These are phyloP conservation scores for Neurospora sublineolata DNA, from an alignment of 495 filamentous ascomycete species.

Conservation along the genomic window DNA sequence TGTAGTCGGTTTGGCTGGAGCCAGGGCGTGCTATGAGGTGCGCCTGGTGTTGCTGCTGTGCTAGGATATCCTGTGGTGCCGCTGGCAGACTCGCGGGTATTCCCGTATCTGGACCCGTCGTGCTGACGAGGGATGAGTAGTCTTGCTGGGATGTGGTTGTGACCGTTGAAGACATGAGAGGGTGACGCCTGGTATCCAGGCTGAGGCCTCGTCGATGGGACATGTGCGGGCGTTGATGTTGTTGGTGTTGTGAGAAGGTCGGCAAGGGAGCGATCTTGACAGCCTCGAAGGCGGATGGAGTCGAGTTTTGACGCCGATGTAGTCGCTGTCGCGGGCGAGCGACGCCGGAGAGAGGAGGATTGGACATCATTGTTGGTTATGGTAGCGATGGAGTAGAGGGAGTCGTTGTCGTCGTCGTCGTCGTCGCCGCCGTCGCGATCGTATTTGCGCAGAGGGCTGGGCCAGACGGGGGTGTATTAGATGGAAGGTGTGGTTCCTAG, in stretches of 20 bases:
- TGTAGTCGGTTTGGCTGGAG: constrained; percentile 20
- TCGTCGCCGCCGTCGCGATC: constrained; percentile 25
- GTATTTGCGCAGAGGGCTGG: constrained; percentile 24
- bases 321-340: constrained; percentile 58
- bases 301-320: constrained; percentile 84
- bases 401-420: constrained; percentile 30
- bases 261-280: constrained; percentile 51
- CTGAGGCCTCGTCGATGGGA: constrained; percentile 70
- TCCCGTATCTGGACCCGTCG: constrained; percentile 49
- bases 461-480: neutral
- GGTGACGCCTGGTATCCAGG: constrained; percentile 55
- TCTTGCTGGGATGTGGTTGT: constrained; percentile 36
- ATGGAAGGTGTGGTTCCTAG: constrained; percentile 37
- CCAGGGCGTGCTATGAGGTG: constrained; percentile 48
- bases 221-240: constrained; percentile 23
- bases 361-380: constrained; percentile 63
- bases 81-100: constrained; percentile 22
- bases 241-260: constrained; percentile 38
- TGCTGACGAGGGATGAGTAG: constrained; percentile 41
- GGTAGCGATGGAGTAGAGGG: constrained; percentile 48
- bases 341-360: constrained; percentile 43
- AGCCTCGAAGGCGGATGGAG: constrained; percentile 61
- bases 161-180: constrained; percentile 28
- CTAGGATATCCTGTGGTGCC: constrained; percentile 47
- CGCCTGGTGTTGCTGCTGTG: constrained; percentile 52